Conservation (phyloP, 2,329 filamentous ascomycete genomes). For the Beauveria brongniartii region DNA sequence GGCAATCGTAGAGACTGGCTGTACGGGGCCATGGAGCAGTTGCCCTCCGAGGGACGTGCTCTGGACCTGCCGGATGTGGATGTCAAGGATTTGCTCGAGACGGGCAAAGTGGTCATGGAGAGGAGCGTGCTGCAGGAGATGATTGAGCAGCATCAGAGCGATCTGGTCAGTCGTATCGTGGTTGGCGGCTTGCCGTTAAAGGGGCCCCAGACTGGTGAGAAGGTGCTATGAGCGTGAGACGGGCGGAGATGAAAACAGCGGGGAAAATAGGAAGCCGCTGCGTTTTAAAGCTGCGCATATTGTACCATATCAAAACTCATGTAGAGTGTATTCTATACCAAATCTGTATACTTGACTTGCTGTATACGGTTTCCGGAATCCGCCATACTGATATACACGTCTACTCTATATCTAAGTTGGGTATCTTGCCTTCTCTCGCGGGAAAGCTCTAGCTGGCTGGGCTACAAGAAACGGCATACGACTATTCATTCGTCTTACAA, state of each 20-base stretch:
- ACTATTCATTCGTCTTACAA: slow-evolving; percentile 41
- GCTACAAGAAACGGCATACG: too few species aligned
- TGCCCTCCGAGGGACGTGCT: slow-evolving; percentile 60
- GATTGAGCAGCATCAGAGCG: slow-evolving; percentile 63
- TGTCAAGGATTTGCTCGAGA: slow-evolving; percentile 88
- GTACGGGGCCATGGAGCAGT: slow-evolving; percentile 55
- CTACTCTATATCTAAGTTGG: background rate
- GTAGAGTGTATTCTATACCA: slow-evolving; percentile 10
- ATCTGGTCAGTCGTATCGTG: slow-evolving; percentile 44
- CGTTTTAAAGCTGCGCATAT: background rate
- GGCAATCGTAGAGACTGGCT: slow-evolving; percentile 52
- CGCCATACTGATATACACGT: background rate
- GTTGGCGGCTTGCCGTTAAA: slow-evolving; percentile 31
- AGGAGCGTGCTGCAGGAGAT: slow-evolving; percentile 68
- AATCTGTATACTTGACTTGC: background rate
- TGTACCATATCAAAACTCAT: slow-evolving; percentile 8
- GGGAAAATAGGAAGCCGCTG: background rate
- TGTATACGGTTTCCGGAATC: background rate
- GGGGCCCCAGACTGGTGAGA: slow-evolving; percentile 30
- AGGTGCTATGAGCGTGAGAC: slow-evolving; percentile 21
- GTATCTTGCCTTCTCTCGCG: background rate
- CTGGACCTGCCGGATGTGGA: slow-evolving; percentile 73
- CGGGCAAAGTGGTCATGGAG: slow-evolving; percentile 80
- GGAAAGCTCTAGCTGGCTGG: background rate
- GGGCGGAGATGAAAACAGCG: background rate